Evolutionary conservation across 768 basidiomycete species (phyloP).

Genomic region (Suillus cothurnatus): DNA sequence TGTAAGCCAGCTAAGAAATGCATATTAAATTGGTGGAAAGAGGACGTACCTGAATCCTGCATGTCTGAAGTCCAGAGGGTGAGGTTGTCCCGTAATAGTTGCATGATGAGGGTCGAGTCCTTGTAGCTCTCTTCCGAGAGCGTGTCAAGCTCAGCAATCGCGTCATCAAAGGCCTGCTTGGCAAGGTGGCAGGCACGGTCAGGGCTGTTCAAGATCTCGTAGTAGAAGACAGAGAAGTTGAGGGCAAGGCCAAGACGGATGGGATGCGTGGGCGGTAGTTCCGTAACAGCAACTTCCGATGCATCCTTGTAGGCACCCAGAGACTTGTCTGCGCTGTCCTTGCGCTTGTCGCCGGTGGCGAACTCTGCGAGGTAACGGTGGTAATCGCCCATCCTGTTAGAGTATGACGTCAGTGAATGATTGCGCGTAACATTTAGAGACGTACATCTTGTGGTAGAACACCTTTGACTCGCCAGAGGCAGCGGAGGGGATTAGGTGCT

Average conservation of each 20-base stretch:
- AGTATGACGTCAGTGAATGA: slow-evolving; percentile 18
- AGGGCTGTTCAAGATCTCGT: slow-evolving; percentile 98
- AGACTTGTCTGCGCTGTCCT: slow-evolving; percentile 96
- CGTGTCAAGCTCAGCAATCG: slow-evolving; percentile 98
- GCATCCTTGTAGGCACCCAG: slow-evolving; percentile 97
- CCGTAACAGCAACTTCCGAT: slow-evolving; percentile 94
- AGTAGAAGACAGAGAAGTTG: slow-evolving; percentile 99
- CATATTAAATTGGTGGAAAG: not conserved
- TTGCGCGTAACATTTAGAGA: slow-evolving; percentile 3
- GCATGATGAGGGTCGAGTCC: slow-evolving; percentile 97
- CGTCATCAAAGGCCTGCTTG: slow-evolving; percentile 99
- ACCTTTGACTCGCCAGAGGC: slow-evolving; percentile 97
- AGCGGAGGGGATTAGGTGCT: slow-evolving; percentile 96
- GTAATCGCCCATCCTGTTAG: slow-evolving; percentile 94
- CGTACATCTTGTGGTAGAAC: slow-evolving; percentile 99
- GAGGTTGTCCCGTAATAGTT: slow-evolving; percentile 94
- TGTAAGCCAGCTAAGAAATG: slow-evolving; percentile 31
- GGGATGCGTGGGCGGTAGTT: slow-evolving; percentile 94
- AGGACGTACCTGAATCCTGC: slow-evolving; percentile 80
- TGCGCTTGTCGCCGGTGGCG: slow-evolving; percentile 96
- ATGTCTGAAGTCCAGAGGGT: slow-evolving; percentile 99
- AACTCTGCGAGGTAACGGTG: slow-evolving; percentile 99
- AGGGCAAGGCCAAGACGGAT: slow-evolving; percentile 98
- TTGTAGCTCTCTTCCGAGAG: slow-evolving; percentile 99
- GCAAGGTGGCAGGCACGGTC: slow-evolving; percentile 98